Evolutionary conservation across 2,329 filamentous ascomycete species (phyloP).

Genomic region (Colletotrichum liaoningense): DNA sequence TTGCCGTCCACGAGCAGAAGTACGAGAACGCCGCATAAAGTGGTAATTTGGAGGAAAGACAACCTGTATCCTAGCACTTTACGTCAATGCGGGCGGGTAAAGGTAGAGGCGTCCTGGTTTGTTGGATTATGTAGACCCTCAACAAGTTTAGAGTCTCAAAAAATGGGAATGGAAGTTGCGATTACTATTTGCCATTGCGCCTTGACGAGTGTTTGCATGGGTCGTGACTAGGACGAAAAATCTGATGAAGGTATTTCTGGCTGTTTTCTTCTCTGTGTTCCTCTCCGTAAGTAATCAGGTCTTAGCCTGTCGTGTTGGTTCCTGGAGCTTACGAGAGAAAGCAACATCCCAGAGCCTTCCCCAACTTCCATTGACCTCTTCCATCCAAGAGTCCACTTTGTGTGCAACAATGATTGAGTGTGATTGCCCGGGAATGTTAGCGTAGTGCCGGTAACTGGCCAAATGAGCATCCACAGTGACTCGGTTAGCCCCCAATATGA

Average conservation of each 20-base stretch:
- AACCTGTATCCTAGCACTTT: constrained; percentile 31
- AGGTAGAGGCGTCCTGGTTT: constrained; percentile 32
- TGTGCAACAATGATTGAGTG: constrained; percentile 18
- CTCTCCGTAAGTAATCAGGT: neutral
- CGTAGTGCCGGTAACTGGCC: neutral
- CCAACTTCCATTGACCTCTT: constrained; percentile 2
- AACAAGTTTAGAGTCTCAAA: constrained; percentile 31
- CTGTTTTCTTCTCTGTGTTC: neutral
- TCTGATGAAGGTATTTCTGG: neutral
- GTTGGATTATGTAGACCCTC: constrained; percentile 32
- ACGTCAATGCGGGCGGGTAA: constrained; percentile 31
- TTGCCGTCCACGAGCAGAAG: constrained; percentile 80
- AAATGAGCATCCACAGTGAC: neutral
- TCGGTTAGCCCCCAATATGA: neutral
- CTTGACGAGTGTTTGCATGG: neutral
- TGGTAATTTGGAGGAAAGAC: constrained; percentile 22
- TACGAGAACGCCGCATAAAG: constrained; percentile 66
- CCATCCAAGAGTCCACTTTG: constrained; percentile 9
- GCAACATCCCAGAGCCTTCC: neutral
- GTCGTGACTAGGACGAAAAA: neutral
- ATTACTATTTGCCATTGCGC: constrained; percentile 5
- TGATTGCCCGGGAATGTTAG: constrained; percentile 1
- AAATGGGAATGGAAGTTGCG: neutral
- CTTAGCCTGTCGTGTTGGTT: neutral
- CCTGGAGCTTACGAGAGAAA: neutral